A percentile compares a stretch with the other conserved stretches of the same genome.
These are phyloP conservation scores for Austroboletus niveus DNA, from an alignment of 1,284 basidiomycete species.

Conservation along the genomic window DNA sequence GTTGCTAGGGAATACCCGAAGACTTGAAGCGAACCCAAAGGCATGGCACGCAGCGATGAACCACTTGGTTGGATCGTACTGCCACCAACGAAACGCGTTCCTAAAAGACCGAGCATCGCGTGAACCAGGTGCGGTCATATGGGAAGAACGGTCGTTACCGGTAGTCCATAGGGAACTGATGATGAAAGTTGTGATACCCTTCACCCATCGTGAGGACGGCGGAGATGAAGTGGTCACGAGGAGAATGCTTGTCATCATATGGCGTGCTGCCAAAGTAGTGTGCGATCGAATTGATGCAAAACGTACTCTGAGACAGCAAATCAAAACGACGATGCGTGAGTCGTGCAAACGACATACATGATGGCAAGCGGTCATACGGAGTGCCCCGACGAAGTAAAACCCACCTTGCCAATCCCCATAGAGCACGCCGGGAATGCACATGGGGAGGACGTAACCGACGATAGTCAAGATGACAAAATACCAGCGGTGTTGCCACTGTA, in stretches of 20 bases:
- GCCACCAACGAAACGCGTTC: constrained; percentile 66
- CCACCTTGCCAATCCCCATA: constrained; percentile 87
- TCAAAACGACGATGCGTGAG: constrained; percentile 7
- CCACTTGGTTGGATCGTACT: constrained; percentile 76
- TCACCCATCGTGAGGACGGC: constrained; percentile 88
- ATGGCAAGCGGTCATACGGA: constrained; percentile 71
- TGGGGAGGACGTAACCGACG: constrained; percentile 77
- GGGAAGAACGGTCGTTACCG: constrained; percentile 17
- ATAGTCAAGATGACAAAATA: constrained; percentile 65
- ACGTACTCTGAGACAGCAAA: constrained; percentile 61
- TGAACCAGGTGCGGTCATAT: constrained; percentile 1
- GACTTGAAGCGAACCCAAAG: constrained; percentile 73
- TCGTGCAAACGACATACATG: constrained; percentile 57
- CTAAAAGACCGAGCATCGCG: constrained; percentile 10
- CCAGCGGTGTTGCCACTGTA: constrained; percentile 82
- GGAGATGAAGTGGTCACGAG: constrained; percentile 82
- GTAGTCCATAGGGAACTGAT: constrained; percentile 72
- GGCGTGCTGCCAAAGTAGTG: constrained; percentile 84
- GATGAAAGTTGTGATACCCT: constrained; percentile 93
- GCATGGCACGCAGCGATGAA: constrained; percentile 71
- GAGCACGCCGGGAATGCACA: constrained; percentile 67
- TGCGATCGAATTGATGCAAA: constrained; percentile 90
- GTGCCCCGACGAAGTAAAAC: constrained; percentile 71
- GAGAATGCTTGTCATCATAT: constrained; percentile 83
- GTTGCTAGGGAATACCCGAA: constrained; percentile 83